phyloP scores from a whole-genome alignment of 148 eudicot species.

The Rhododendron griersonianum region DNA sequence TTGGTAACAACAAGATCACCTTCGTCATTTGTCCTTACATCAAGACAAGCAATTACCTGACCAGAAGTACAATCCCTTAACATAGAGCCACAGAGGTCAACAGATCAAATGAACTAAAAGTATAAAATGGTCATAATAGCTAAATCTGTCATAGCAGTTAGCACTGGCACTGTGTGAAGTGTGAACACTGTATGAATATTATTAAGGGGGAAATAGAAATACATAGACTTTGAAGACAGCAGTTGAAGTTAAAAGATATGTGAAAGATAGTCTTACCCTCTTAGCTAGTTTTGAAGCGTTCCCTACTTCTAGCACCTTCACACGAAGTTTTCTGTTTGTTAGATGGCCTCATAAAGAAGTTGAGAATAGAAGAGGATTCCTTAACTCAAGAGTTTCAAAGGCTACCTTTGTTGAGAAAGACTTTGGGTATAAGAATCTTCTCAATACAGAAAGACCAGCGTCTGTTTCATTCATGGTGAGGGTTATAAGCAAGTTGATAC shows the following conservation, averaged over 20 bases:
- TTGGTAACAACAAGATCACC: conserved; percentile 99
- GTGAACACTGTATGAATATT: background rate
- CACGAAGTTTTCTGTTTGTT: conserved; percentile 37
- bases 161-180: background rate
- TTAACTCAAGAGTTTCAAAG: conserved; percentile 10
- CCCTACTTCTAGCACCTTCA: conserved; percentile 62
- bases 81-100: background rate
- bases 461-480: conserved; percentile 44
- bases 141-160: background rate
- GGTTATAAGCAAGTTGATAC: background rate
- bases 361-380: background rate
- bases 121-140: background rate
- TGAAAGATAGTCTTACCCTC: conserved; percentile 47
- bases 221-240: background rate
- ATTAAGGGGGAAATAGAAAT: background rate
- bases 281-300: conserved; percentile 91
- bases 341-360: conserved; percentile 17
- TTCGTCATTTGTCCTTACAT: conserved; percentile 89
- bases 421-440: conserved; percentile 69
- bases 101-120: background rate
- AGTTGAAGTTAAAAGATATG: background rate
- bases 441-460: conserved; percentile 87
- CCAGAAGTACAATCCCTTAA: background rate
- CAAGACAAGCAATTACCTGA: conserved; percentile 98
- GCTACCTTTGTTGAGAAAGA: conserved; percentile 60